A percentile compares a stretch with the other conserved stretches of the same genome.
These are phyloP conservation scores for Suhomyces pyralidae DNA, from an alignment of 805 yeast genomes.

Conservation along the genomic window DNA sequence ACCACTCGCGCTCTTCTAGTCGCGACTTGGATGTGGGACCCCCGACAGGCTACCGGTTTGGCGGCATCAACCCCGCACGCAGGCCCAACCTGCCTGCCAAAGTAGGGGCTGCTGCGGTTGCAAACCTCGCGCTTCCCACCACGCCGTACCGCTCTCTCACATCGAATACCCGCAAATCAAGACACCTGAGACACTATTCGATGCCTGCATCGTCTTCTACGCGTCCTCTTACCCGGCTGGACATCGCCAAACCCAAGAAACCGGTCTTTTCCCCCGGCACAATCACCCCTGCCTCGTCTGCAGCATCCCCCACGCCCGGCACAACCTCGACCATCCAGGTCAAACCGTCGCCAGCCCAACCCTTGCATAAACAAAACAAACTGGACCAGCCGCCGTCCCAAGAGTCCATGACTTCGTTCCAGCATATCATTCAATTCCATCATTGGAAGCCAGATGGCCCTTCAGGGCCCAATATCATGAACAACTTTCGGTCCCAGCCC, in stretches of 20 bases:
- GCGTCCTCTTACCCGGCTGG: neutral
- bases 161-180: conserved; percentile 10
- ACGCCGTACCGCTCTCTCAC: conserved; percentile 28
- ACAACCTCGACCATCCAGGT: conserved; percentile 39
- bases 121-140: conserved; percentile 39
- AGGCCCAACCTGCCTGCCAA: conserved; percentile 66
- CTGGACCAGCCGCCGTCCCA: conserved; percentile 34
- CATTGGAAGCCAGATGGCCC: conserved; percentile 52
- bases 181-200: conserved; percentile 42
- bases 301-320: conserved; percentile 18
- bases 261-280: neutral
- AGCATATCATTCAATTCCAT: conserved; percentile 53
- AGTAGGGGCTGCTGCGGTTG: conserved; percentile 71
- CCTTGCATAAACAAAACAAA: conserved; percentile 30
- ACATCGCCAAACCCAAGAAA: neutral
- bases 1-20: conserved; percentile 2
- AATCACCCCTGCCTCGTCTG: neutral
- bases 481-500: conserved; percentile 9
- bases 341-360: conserved; percentile 41
- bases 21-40: conserved; percentile 16
- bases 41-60: conserved; percentile 36
- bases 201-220: conserved; percentile 32
- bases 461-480: conserved; percentile 9
- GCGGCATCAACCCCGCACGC: conserved; percentile 20
- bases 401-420: conserved; percentile 46